Base-by-base conservation (phyloP, 2,329 filamentous ascomycete species). In the Myriosclerotinia curreyana region DNA sequence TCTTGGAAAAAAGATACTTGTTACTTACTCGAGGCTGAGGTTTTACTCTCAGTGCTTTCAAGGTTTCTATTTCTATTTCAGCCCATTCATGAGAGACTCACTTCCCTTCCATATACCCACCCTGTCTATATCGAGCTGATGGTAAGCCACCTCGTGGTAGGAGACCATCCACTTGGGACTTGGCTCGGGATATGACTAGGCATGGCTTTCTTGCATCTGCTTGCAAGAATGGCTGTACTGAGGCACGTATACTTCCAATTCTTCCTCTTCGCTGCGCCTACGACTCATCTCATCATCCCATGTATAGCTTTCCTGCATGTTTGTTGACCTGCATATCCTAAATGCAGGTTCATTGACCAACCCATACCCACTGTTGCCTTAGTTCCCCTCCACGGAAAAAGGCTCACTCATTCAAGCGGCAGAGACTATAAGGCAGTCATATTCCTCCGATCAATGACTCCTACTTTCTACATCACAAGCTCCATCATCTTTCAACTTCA, bases 371-470 rank as follows among this genome's bases (percentile, higher is more conserved):
- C 68, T 65, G 72, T 63, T 73, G 72, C 72, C 71, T 73, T 70
- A 68, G 68, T 55, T 54, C 59, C 44, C 46, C 53, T 50, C 25
- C 53, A 58, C 53, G 62, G 65, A 64, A 69, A 64, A 69, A 59
- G 64, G 65, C 61, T 68, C 63, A 63, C 65, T 66, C 63, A 59
- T 44, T 61, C 56, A 60, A 64, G 61, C 59, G 52, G 60, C 64
- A 65, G 66, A 66, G 60, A 66, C 52, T 72, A 71, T 74, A 74
- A 74, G 73, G 73, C 71, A 71, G 72, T 70, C 71, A 69, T 66
- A 64, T 68, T 68, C 68, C 68, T 68, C 66, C 60, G 63, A 52
- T 60, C 69, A 70, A 73, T 74, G 72, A 73, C 70, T 74, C 72
- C 70, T 68, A 69, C 69, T 42, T 70, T 69, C 28, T 69, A 66